Percentiles rank a stretch among this genome's conserved stretches.
These are phyloP conservation scores for Symbiodinium pilosum DNA, from an alignment of 73 alveolate genomes.

Conservation along the genomic window DNA sequence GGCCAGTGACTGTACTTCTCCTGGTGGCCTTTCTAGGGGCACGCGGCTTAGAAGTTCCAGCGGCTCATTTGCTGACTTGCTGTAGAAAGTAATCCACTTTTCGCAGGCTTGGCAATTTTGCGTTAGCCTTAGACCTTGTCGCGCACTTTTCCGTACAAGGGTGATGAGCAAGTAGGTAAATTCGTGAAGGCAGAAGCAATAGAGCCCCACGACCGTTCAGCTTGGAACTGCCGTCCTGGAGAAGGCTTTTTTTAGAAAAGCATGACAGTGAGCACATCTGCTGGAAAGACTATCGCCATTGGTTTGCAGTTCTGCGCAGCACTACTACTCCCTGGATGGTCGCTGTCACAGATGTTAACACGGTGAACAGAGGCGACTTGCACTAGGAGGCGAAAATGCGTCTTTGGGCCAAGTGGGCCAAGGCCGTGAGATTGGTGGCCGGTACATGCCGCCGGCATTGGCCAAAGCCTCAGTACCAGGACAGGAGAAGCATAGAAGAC, in stretches of 20 bases:
- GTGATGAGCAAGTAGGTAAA: too few relatives aligned
- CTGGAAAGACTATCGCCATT: too few relatives aligned
- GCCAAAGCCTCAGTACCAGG: neutral
- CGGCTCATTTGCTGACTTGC: neutral
- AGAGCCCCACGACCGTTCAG: neutral
- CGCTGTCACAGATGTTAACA: neutral
- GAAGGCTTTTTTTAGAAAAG: neutral
- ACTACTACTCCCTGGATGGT: neutral
- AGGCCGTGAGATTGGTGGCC: slow-evolving; percentile 11
- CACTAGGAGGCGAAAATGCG: too few relatives aligned
- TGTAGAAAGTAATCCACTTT: neutral
- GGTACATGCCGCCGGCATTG: neutral
- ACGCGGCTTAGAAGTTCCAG: neutral
- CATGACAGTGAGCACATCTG: too few relatives aligned
- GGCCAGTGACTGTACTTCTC: neutral
- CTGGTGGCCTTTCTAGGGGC: neutral
- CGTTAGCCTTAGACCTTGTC: neutral
- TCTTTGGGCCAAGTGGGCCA: too few relatives aligned
- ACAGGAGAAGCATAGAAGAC: too few relatives aligned
- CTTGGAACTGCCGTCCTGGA: slow-evolving; percentile 10
- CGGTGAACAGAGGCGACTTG: neutral
- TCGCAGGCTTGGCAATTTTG: neutral
- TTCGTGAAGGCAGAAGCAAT: too few relatives aligned
- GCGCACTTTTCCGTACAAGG: too few relatives aligned
- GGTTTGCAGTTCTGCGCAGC: neutral